Evolutionary conservation across 78 protist genomes (phyloP).

Genomic region (Guillardia theta): DNA sequence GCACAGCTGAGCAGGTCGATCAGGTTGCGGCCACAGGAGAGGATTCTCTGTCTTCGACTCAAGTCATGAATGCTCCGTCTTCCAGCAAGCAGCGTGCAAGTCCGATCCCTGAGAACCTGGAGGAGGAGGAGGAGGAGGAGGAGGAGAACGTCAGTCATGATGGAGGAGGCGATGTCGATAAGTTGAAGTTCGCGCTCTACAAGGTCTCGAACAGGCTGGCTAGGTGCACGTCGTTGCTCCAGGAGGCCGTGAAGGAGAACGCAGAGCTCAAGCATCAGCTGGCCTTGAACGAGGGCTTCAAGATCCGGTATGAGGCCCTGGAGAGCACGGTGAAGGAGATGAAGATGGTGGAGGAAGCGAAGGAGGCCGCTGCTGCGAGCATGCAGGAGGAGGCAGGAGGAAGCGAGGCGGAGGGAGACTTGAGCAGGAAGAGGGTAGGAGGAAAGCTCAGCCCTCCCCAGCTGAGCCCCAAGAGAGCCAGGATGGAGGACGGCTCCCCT

Average conservation of each 20-base stretch:
- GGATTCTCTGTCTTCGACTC: no score
- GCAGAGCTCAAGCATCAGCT: background rate
- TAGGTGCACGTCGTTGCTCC: background rate
- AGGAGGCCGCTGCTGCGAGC: background rate
- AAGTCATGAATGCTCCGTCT: no score
- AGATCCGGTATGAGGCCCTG: background rate
- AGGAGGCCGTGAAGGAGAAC: background rate
- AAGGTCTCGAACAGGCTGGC: background rate
- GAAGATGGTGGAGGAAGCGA: background rate
- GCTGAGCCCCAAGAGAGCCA: background rate
- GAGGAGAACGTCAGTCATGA: no score
- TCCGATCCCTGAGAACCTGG: no score
- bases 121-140: no score
- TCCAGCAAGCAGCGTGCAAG: no score
- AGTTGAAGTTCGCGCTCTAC: background rate
- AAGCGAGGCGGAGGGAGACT: background rate
- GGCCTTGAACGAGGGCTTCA: background rate
- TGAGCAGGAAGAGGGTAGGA: background rate
- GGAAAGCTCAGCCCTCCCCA: background rate
- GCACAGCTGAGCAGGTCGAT: no score
- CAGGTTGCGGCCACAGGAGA: no score
- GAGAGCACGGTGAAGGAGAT: background rate
- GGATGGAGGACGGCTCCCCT: background rate
- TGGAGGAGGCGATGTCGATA: no score
- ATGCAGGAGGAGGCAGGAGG: background rate